These are phyloP conservation scores for Thalassia testudinum DNA, from an alignment of 116 monocot species.

Conservation along the genomic window DNA sequence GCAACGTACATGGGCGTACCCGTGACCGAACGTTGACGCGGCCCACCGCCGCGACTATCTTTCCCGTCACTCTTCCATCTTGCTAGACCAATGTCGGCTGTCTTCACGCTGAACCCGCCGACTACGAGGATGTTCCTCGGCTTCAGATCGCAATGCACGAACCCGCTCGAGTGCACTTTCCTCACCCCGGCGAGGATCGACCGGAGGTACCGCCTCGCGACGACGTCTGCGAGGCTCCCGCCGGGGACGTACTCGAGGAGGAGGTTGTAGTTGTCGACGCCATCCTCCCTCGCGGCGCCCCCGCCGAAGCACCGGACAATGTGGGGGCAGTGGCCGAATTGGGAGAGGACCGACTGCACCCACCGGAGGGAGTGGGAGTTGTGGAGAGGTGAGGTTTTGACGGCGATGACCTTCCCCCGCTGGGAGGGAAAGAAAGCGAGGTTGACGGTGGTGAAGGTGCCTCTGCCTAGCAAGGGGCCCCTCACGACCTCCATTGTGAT, in stretches of 20 bases:
- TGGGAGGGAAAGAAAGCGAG: constrained; percentile 2
- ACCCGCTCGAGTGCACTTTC: constrained; percentile 14
- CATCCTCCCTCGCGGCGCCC: constrained; percentile 4
- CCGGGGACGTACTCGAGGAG: constrained; percentile 22
- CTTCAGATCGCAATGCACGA: constrained; percentile 49
- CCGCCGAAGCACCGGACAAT: constrained; percentile 24
- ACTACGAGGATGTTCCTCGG: constrained; percentile 7
- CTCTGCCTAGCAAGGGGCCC: constrained; percentile 18
- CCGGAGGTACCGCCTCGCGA: constrained; percentile 1
- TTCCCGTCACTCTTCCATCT: not conserved
- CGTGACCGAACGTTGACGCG: not conserved
- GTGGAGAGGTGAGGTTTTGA: constrained; percentile 9
- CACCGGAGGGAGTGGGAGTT: constrained; percentile 6
- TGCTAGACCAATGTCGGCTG: constrained; percentile 11
- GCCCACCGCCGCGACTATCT: not conserved
- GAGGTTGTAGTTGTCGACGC: constrained; percentile 14
- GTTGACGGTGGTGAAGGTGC: constrained; percentile 16
- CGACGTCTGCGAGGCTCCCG: constrained; percentile 11
- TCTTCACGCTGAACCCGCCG: constrained; percentile 1
- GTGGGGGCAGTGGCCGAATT: constrained; percentile 15
- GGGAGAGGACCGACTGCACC: constrained; percentile 13
- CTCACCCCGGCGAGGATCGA: constrained; percentile 15
- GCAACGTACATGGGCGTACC: constrained; percentile 25
- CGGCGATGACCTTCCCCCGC: constrained; percentile 6
- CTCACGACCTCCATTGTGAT: constrained; percentile 10